These are phyloP conservation scores for Penicillium atrosanguineum DNA, from an alignment of 495 filamentous ascomycete genomes.

Conservation along the genomic window DNA sequence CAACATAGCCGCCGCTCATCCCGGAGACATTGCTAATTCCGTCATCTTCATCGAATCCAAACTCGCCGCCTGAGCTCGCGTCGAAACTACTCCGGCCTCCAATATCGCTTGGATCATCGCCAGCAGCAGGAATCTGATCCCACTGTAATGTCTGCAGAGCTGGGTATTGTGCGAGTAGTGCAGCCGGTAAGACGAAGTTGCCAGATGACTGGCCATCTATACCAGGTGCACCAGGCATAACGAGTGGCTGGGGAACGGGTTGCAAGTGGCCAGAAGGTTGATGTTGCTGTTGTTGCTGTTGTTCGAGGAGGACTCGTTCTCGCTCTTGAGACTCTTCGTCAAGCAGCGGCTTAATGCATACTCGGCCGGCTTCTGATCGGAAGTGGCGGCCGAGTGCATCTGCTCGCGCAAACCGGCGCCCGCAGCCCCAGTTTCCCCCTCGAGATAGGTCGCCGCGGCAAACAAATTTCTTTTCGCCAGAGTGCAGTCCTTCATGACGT, in stretches of 20 bases:
- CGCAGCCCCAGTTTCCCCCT: conserved; percentile 87
- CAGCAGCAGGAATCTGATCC: conserved; percentile 52
- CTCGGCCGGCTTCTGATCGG: conserved; percentile 88
- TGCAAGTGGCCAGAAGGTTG: conserved; percentile 36
- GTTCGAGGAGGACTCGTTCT: conserved; percentile 63
- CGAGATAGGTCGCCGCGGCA: conserved; percentile 85
- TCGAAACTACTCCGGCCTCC: conserved; percentile 87
- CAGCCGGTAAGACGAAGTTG: conserved; percentile 75
- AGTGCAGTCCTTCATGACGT: conserved; percentile 86
- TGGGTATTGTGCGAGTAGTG: conserved; percentile 87
- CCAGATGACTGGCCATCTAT: conserved; percentile 44
- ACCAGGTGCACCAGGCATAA: conserved; percentile 38
- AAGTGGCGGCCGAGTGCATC: conserved; percentile 97
- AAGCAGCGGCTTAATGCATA: conserved; percentile 92
- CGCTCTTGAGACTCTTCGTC: conserved; percentile 85
- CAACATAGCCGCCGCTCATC: conserved; percentile 34
- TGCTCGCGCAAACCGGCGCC: conserved; percentile 88
- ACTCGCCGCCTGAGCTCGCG: conserved; percentile 68
- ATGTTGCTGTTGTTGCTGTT: conserved; percentile 48
- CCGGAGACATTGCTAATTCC: conserved; percentile 35
- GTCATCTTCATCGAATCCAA: conserved; percentile 51
- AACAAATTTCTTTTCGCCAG: conserved; percentile 95
- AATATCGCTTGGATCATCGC: conserved; percentile 67
- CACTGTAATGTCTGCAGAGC: conserved; percentile 82
- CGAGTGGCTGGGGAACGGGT: conserved; percentile 41